Conservation (phyloP, 306 rosid genomes). For the Castanopsis chinensis region DNA sequence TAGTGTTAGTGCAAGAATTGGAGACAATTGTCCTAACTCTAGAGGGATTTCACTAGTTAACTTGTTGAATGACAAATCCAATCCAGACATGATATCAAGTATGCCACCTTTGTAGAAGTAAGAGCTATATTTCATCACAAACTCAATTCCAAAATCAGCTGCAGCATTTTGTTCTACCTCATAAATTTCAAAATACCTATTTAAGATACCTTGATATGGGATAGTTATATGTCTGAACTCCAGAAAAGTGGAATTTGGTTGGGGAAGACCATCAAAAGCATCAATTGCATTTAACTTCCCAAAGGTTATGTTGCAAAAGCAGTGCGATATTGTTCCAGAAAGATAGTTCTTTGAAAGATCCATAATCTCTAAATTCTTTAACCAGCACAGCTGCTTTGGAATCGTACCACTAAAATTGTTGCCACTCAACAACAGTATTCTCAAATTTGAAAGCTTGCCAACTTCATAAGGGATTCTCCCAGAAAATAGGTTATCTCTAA, state of each 20-base stretch:
- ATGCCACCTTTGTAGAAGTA: constrained; percentile 8
- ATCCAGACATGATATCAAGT: constrained; percentile 13
- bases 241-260: not conserved
- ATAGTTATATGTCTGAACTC: not conserved
- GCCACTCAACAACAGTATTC: constrained; percentile 15
- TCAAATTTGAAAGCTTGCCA: not conserved
- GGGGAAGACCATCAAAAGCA: not conserved
- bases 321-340: constrained; percentile 5
- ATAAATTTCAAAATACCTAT: not conserved
- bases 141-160: not conserved
- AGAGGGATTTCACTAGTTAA: constrained; percentile 16
- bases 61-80: constrained; percentile 19
- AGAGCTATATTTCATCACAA: constrained; percentile 14
- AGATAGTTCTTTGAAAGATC: constrained; percentile 15
- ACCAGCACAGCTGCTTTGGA: constrained; percentile 2
- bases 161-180: not conserved
- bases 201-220: not conserved
- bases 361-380: not conserved
- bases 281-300: not conserved
- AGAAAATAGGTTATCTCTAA: constrained; percentile 13
- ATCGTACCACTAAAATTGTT: constrained; percentile 16
- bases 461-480: constrained; percentile 22
- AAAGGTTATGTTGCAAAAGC: not conserved
- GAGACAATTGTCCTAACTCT: constrained; percentile 4
- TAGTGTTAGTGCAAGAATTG: not conserved